Evolutionary conservation across 306 rosid species (phyloP).

Genomic region (Canavalia gladiata): DNA sequence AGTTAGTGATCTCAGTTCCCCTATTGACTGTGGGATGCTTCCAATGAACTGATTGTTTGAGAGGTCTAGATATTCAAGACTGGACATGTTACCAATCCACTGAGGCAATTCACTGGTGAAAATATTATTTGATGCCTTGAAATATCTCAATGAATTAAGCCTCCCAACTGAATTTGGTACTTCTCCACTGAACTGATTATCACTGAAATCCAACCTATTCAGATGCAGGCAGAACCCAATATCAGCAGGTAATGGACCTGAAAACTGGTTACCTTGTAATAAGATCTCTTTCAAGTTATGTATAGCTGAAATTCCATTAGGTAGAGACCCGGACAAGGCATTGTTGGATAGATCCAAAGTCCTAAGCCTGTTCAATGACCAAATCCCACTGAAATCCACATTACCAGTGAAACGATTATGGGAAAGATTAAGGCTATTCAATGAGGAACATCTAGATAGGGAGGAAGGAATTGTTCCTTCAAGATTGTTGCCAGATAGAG

Average conservation of each 20-base stretch:
- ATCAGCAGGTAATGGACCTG: constrained; percentile 77
- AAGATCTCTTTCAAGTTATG: constrained; percentile 74
- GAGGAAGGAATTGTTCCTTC: constrained; percentile 74
- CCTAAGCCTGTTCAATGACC: constrained; percentile 74
- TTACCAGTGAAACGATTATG: constrained; percentile 65
- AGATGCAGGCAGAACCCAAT: constrained; percentile 79
- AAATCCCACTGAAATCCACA: constrained; percentile 66
- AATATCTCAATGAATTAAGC: constrained; percentile 58
- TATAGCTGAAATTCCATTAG: constrained; percentile 70
- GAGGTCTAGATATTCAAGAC: constrained; percentile 68
- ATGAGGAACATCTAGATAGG: constrained; percentile 60
- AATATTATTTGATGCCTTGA: constrained; percentile 61
- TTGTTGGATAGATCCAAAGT: constrained; percentile 80
- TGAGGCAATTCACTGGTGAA: constrained; percentile 63
- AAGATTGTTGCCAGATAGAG: constrained; percentile 69
- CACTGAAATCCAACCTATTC: constrained; percentile 65
- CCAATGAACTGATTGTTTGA: constrained; percentile 73
- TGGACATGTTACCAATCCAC: constrained; percentile 78
- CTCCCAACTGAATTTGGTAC: constrained; percentile 63
- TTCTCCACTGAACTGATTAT: constrained; percentile 64
- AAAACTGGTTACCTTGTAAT: constrained; percentile 67
- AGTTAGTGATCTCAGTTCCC: constrained; percentile 61
- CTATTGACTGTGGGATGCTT: constrained; percentile 64
- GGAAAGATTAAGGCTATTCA: constrained; percentile 77
- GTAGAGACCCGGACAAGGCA: constrained; percentile 66